A percentile compares a stretch with the other conserved stretches of the same genome.
These are phyloP conservation scores for Chlorella variabilis DNA, from an alignment of 163 green algal genomes.

Conservation along the genomic window DNA sequence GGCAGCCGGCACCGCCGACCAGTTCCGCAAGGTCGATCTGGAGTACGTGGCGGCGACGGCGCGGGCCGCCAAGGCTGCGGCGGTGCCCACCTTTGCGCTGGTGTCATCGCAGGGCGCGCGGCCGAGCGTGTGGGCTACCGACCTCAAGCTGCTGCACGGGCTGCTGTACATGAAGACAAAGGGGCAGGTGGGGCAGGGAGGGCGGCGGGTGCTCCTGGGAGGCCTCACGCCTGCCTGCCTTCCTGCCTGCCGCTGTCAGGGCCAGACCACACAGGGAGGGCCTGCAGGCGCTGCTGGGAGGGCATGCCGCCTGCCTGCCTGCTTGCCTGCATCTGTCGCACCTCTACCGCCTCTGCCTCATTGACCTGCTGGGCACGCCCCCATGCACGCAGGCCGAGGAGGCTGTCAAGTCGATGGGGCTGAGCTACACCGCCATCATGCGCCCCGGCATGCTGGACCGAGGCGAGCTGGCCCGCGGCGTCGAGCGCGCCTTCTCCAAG, in stretches of 20 bases:
- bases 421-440: constrained; percentile 55
- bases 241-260: no score
- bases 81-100: constrained; percentile 60
- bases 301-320: no score
- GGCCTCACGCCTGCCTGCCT: no score
- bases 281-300: no score
- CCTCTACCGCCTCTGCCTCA: no score
- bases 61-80: constrained; percentile 41
- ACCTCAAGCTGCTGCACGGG: constrained; percentile 51
- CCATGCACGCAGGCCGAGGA: constrained; percentile 50
- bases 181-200: constrained; percentile 60
- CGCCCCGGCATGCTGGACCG: constrained; percentile 61
- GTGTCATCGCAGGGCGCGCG: constrained; percentile 61
- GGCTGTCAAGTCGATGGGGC: constrained; percentile 52
- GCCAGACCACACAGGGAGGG: no score
- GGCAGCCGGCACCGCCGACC: constrained; percentile 62
- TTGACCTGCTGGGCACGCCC: no score
- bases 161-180: constrained; percentile 73
- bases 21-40: constrained; percentile 69
- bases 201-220: no score
- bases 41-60: constrained; percentile 58
- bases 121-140: constrained; percentile 39
- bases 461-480: constrained; percentile 36
- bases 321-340: neutral
- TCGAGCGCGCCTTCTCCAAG: constrained; percentile 41